A percentile compares a stretch with the other conserved stretches of the same genome.
Conservation (phyloP, 495 filamentous ascomycete genomes). For the Cercophora sp. region DNA sequence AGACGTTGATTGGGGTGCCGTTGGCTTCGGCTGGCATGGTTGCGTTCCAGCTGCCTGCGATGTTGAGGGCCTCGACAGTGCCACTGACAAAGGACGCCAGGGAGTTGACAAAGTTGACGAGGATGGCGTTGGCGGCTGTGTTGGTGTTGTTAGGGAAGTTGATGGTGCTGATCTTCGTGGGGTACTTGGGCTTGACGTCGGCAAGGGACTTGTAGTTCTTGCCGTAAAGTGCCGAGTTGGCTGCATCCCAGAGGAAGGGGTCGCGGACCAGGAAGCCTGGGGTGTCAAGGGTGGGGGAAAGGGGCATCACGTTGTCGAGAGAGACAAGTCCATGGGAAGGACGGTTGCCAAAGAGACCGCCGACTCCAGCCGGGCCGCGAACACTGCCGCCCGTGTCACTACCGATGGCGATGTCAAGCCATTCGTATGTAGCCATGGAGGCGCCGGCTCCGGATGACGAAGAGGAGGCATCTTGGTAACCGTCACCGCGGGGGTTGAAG, state of each 20-base stretch:
- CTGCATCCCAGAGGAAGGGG: conserved; percentile 42
- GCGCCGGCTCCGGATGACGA: conserved; percentile 48
- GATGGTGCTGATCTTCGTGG: conserved; percentile 40
- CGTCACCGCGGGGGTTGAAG: conserved; percentile 56
- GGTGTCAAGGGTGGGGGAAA: conserved; percentile 44
- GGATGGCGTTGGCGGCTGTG: conserved; percentile 30
- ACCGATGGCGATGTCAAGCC: conserved; percentile 53
- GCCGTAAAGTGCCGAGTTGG: conserved; percentile 43
- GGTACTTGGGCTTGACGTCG: conserved; percentile 31
- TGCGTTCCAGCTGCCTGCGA: conserved; percentile 36
- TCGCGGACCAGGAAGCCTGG: conserved; percentile 47
- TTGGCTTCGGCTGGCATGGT: conserved; percentile 31
- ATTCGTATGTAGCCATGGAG: conserved; percentile 48
- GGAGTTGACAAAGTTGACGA: conserved; percentile 36
- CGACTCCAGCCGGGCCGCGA: conserved; percentile 30
- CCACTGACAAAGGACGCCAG: conserved; percentile 39
- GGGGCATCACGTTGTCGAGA: conserved; percentile 42
- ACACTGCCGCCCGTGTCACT: conserved; percentile 41
- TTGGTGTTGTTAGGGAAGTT: conserved; percentile 28
- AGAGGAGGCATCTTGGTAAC: conserved; percentile 47
- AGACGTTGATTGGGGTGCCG: conserved; percentile 16
- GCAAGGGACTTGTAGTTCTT: conserved; percentile 39
- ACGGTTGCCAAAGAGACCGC: conserved; percentile 38
- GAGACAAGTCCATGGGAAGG: conserved; percentile 32
- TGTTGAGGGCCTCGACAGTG: conserved; percentile 32